Conservation (phyloP, 2,329 filamentous ascomycete genomes). For the Colletotrichum phormii region DNA sequence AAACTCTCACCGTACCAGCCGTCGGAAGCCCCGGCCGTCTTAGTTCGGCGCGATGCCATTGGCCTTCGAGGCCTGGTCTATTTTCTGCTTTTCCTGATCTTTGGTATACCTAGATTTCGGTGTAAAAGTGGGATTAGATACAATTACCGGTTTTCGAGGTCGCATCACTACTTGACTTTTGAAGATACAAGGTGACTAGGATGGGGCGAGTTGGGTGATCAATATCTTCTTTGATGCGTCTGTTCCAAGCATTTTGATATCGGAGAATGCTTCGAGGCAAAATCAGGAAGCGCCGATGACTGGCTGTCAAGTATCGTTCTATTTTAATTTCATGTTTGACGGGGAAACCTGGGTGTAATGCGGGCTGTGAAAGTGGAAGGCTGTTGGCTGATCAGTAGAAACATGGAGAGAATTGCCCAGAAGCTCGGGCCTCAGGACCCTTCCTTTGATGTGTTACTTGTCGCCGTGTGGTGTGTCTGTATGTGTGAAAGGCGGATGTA, state of each 20-base stretch:
- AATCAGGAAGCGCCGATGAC: background rate
- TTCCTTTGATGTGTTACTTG: background rate
- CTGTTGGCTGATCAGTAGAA: constrained; percentile 22
- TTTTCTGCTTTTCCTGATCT: background rate
- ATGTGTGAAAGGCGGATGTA: background rate
- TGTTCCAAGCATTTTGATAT: background rate
- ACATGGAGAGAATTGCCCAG: constrained; percentile 20
- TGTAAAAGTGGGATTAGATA: background rate
- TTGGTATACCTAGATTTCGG: background rate
- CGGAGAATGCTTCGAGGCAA: constrained; percentile 4
- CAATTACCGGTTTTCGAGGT: background rate
- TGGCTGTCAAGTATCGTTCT: constrained; percentile 8
- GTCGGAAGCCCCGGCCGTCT: constrained; percentile 17
- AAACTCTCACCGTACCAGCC: constrained; percentile 8
- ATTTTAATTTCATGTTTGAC: constrained; percentile 16
- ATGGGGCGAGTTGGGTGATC: background rate
- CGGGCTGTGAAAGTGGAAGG: background rate
- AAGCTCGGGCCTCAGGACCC: constrained; percentile 19
- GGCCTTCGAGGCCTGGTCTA: background rate
- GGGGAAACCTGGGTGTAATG: constrained; percentile 1
- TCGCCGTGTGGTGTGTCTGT: background rate
- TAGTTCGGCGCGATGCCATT: background rate
- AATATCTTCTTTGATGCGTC: background rate
- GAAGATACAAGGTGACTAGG: background rate
- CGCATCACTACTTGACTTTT: background rate